Percentiles rank a stretch among this genome's conserved stretches.
These are phyloP conservation scores for Ogataea nonfermentans DNA, from an alignment of 805 yeast genomes.

Conservation along the genomic window DNA sequence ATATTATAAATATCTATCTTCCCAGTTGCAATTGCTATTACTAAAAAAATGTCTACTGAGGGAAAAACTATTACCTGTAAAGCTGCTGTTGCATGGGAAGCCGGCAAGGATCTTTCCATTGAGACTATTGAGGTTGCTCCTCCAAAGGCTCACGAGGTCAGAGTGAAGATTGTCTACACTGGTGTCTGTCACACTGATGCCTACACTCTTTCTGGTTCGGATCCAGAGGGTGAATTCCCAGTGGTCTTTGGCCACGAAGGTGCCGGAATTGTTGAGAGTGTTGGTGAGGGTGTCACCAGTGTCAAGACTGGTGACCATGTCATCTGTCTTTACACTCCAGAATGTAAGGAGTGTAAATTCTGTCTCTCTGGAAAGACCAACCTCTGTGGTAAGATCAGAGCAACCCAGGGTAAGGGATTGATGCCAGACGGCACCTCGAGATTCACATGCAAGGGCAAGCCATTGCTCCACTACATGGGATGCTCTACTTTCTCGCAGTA, in stretches of 20 bases:
- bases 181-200: slow-evolving; percentile 99
- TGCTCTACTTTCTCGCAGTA: slow-evolving; percentile 96
- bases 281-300: slow-evolving; percentile 90
- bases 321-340: slow-evolving; percentile 93
- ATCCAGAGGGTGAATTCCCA: slow-evolving; percentile 97
- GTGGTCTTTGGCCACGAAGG: slow-evolving; percentile 96
- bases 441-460: slow-evolving; percentile 83
- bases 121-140: slow-evolving; percentile 91
- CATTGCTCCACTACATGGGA: slow-evolving; percentile 93
- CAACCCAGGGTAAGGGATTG: slow-evolving; percentile 96
- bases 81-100: slow-evolving; percentile 98
- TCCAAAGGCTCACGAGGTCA: slow-evolving; percentile 96
- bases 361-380: slow-evolving; percentile 95
- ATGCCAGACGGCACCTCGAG: slow-evolving; percentile 98
- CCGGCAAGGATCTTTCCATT: slow-evolving; percentile 67
- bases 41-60: slow-evolving; percentile 29
- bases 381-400: slow-evolving; percentile 92
- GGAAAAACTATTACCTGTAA: slow-evolving; percentile 65
- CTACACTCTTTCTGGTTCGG: slow-evolving; percentile 89
- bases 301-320: slow-evolving; percentile 95
- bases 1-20: neutral
- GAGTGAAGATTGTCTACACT: slow-evolving; percentile 81
- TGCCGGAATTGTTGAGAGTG: slow-evolving; percentile 92
- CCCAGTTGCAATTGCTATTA: slow-evolving; percentile 1
- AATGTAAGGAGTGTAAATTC: slow-evolving; percentile 92